Evolutionary conservation across 768 basidiomycete species (phyloP), one percentile per base, ranked within the genome.

Genomic region (Kwoniella dendrophila): DNA sequence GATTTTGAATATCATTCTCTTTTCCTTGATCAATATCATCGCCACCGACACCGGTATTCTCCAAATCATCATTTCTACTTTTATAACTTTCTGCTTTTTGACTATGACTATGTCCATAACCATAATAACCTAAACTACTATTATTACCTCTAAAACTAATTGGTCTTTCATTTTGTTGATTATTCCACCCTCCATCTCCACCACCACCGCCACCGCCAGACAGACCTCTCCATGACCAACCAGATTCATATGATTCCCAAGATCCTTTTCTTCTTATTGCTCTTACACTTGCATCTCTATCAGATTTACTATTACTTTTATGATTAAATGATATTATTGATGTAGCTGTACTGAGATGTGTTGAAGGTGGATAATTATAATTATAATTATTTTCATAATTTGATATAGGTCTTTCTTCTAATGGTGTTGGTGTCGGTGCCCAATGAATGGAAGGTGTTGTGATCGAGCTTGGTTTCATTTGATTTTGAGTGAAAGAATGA

Each of bases 181-280:
- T 43, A 34, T 48, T 59, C 5, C 6, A 12, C 27, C 33, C 33
- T 5, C 36, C 44, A 6, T 14, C 30, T 56, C n/a, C 56, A 41
- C 20, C 27, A 8, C 27, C 47, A 4, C 26, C 22, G 2, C 20
- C 48, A 22, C 29, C n/a, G 11, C 41, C 51, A 20, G 50, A 45
- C 11, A 45, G 45, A n/a, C 57, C 69, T 62, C 66, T 49, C 73
- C 75, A 71, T n/a, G 62, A 65, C 71, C 71, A 74, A n/a, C 70
- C 67, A 30, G 64, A 92, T 26, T 85, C 87, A 72, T 88, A 89
- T 70, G 92, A 93, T 69, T 90, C 94, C 90, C 92, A 94, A 71
- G 92, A 94, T 0, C 89, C 89, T 70, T 90, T 90, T 59, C 92
- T 82, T 63, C 92, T 82, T 69, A 96, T 81, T n/a, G 93, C 94